Conservation (phyloP, 164 flowering plant genomes). For the Piper betle region DNA sequence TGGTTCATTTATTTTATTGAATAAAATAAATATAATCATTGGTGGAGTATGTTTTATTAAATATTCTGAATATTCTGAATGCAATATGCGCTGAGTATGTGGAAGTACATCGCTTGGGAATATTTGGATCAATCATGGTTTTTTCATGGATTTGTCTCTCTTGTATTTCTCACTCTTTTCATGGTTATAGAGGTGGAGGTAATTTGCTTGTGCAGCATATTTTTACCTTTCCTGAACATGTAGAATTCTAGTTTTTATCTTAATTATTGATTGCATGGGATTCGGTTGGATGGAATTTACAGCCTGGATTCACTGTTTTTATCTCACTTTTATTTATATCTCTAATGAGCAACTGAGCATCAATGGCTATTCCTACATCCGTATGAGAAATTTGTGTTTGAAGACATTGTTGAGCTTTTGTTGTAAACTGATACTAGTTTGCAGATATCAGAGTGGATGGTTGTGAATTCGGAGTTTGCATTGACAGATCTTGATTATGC, state of each 20-base stretch:
- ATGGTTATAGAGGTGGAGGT: neutral
- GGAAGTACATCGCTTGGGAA: too few species aligned
- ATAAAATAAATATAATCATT: too few species aligned
- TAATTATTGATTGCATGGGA: neutral
- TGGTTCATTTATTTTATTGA: too few species aligned
- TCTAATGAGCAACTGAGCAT: neutral
- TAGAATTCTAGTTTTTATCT: neutral
- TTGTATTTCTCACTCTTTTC: neutral
- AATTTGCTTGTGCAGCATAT: neutral
- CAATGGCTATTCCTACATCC: too few species aligned
- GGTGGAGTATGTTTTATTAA: too few species aligned
- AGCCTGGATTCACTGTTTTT: neutral
- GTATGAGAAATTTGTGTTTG: too few species aligned
- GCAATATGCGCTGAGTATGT: too few species aligned
- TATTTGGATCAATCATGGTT: too few species aligned
- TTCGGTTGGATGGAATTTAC: neutral
- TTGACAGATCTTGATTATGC: conserved; percentile 67
- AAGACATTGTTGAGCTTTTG: conserved; percentile 1
- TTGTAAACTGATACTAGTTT: conserved; percentile 17
- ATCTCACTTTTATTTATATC: neutral
- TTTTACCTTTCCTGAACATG: too few species aligned
- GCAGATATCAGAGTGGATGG: conserved; percentile 98
- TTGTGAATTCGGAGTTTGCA: conserved; percentile 41
- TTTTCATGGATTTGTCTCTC: neutral
- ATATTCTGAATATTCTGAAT: too few species aligned